Evolutionary conservation across 2,329 filamentous ascomycete genomes (phyloP), one percentile per base, ranked within the genome.

Genomic region (Beauveria rudraprayagi): DNA sequence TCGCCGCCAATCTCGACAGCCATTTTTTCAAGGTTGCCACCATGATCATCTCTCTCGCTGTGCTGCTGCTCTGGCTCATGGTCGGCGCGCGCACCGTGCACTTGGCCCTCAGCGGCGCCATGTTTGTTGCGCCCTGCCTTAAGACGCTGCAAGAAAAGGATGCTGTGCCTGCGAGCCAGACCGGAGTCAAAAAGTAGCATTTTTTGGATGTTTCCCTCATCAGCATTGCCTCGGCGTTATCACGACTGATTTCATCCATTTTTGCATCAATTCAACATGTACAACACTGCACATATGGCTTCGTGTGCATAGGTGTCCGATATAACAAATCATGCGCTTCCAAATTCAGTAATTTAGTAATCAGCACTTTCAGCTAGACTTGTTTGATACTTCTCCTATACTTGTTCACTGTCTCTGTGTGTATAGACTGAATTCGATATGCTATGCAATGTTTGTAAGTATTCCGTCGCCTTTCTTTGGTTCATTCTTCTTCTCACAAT

Each of bases 71-170:
- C 2, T 80, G 77, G 77, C 62, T 72, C 30, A 65, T 79, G 11
- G 76, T 80, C 8, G 72, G 73, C 3, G 57, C 65, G 4, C 69
- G 74, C 55, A 80, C 78, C 1, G 22, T 74, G 4, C 70, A 69
- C n/a, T 65, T 75, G 56, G 76, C 68, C 9, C 60, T 71, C 1
- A 74, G 71, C 0, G 76, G 77, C 16, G 74, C 78, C 43, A 75
- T 80, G 64, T 78, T 79, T 65, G 71, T 75, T 57, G 77, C 77
- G 0, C 77, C 77, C 1, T 79, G 77, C 58, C 65, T 79, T 47
- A 73, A 74, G 62, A 69, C 76, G 30, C 26, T 76, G 3, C 66
- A 69, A 43, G 70, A 71, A 44, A 75, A 75, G 63, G 67, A 71
- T 10, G 63, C 68, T 37, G 64, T 65, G 46, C 48, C 19, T 66